Conservation (phyloP, 176 grass and related monocot species). For the Oropetium thomaeum region DNA sequence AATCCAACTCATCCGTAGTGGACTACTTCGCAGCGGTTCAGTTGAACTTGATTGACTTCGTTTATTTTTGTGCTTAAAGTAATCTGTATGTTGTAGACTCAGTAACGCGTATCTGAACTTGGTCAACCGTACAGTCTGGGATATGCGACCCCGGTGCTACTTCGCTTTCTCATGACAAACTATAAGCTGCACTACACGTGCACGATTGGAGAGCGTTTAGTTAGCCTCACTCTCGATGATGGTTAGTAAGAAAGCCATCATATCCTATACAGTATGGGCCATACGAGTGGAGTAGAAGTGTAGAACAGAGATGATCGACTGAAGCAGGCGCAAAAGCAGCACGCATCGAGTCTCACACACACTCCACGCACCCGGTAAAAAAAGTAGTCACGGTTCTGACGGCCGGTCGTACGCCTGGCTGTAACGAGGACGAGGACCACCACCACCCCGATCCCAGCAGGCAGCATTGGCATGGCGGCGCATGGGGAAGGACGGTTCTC, state of each 20-base stretch:
- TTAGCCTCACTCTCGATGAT: slow-evolving; percentile 34
- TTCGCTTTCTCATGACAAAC: too few relatives aligned
- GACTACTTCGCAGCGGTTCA: not conserved
- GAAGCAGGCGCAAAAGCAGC: slow-evolving; percentile 10
- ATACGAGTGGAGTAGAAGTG: not conserved
- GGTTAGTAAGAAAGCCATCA: not conserved
- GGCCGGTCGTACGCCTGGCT: not conserved
- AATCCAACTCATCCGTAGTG: not conserved
- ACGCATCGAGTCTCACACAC: not conserved
- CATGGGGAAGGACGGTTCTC: not conserved
- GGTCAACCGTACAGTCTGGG: slow-evolving; percentile 20
- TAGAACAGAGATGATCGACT: not conserved
- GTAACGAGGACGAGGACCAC: not conserved
- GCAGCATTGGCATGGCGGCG: not conserved
- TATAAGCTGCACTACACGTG: not conserved
- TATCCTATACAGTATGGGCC: too few relatives aligned
- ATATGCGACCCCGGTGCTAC: not conserved
- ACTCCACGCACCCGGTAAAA: not conserved
- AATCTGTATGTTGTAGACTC: not conserved
- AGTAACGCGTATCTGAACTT: not conserved
- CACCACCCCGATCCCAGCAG: not conserved
- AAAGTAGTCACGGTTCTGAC: not conserved
- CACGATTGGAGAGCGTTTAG: not conserved
- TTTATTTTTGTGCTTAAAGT: not conserved
- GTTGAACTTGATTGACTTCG: not conserved